Conservation (phyloP, 2,329 filamentous ascomycete genomes). For the Colletotrichum tropicale region DNA sequence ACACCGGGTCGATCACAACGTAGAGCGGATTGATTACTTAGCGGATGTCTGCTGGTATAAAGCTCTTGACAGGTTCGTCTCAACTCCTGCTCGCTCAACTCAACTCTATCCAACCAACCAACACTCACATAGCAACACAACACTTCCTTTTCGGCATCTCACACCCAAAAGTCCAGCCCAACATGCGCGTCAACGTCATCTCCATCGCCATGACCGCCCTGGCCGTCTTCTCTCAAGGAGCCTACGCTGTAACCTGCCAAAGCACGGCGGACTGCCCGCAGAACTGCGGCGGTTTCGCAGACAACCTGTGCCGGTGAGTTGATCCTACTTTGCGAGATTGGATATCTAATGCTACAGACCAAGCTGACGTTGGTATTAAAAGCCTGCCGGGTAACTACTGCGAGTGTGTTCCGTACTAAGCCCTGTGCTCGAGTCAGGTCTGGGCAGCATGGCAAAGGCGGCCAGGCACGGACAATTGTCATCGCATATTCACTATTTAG, state of each 20-base stretch:
- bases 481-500: neutral
- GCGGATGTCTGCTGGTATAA: neutral
- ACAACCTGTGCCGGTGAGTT: neutral
- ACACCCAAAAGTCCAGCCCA: rapidly evolving
- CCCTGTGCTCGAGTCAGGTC: neutral
- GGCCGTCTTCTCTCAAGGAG: neutral
- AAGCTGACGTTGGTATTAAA: neutral
- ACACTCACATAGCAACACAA: neutral
- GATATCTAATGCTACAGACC: rapidly evolving
- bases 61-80: neutral
- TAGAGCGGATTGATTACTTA: neutral
- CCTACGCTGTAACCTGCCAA: neutral
- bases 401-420: neutral
- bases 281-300: neutral
- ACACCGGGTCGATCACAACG: neutral
- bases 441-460: neutral
- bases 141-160: neutral
- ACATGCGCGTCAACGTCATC: neutral
- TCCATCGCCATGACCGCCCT: neutral
- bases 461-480: neutral
- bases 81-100: neutral
- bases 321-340: too few species aligned
- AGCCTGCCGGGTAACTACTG: neutral
- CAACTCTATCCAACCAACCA: neutral
- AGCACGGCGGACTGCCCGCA: neutral